Evolutionary conservation across 2,329 filamentous ascomycete genomes (phyloP), one percentile per base, ranked within the genome.

Genomic region (Fusarium chlamydosporum): DNA sequence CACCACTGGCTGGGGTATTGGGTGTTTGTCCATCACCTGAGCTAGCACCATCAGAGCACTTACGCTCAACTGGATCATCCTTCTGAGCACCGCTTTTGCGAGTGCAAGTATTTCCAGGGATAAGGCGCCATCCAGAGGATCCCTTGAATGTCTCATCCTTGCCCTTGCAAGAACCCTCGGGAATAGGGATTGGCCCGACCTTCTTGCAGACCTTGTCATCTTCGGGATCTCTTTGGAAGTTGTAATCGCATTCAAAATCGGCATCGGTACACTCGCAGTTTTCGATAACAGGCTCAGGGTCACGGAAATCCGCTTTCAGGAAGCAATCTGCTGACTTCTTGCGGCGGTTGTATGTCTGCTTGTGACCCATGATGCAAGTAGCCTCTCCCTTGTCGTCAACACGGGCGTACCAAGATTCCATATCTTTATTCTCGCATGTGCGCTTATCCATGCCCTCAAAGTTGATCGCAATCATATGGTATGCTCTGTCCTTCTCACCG

Each of bases 191-290:
- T 4, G 86, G 82, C 0, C 88, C 89, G 27, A 84, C 86, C 9
- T 87, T 85, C 26, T 89, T 83, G 76, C 96, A 98, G 65, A 90
- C 85, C 50, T 86, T 87, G 53, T 87, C 85, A 65, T 95, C 88
- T 5, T 87, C 83, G 35, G 85, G 84, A 58, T 85, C 84, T 72
- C 88, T 87, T 61, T 89, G 82, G 77, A 97, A 98, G 78, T 97
- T 96, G 84, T 92, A 97, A 76, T 98, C 95, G 78, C 96, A 99
- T 80, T 99, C 96, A 77, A 97, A 99, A 78, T 99, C 96, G 34
- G 85, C 83, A 59, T 91, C 88, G 1, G 90, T 89, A 79, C 96
- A 99, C 40, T 92, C 88, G 82, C 96, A 99, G 46, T 88, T 80
- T 72, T 93, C 88, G 29, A 87, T 91, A 64, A 90, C 83, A 3